Conservation (phyloP, 2,329 filamentous ascomycete genomes). For the Diaporthe eres region DNA sequence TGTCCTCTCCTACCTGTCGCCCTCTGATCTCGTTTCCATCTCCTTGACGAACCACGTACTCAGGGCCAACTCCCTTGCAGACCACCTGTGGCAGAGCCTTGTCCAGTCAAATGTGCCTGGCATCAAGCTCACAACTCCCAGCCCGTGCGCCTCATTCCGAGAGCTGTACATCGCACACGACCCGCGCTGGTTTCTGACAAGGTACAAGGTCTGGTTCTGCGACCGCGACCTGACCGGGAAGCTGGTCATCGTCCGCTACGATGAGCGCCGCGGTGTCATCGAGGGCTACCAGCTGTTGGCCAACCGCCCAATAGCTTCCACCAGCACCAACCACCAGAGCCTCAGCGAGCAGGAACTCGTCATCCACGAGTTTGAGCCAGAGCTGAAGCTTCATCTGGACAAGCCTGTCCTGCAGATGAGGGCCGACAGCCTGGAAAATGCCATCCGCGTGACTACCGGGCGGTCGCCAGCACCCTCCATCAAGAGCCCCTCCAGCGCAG, state of each 20-base stretch:
- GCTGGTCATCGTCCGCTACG: constrained; percentile 82
- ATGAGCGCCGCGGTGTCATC: constrained; percentile 80
- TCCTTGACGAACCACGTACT: constrained; percentile 75
- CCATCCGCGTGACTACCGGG: constrained; percentile 40
- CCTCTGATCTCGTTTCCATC: constrained; percentile 73
- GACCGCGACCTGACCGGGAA: constrained; percentile 81
- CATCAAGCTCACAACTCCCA: constrained; percentile 64
- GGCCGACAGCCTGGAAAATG: constrained; percentile 47
- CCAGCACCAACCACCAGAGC: constrained; percentile 64
- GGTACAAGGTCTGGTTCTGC: constrained; percentile 87
- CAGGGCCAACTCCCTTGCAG: constrained; percentile 70
- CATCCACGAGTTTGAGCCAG: constrained; percentile 80
- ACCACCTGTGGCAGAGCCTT: constrained; percentile 79
- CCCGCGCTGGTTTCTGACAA: constrained; percentile 86
- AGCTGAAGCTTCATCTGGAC: constrained; percentile 79
- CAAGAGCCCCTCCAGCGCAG: constrained; percentile 16
- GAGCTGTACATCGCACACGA: constrained; percentile 82
- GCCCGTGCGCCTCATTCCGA: constrained; percentile 75
- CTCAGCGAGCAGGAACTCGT: constrained; percentile 73
- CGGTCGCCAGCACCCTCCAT: not conserved
- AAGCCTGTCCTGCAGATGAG: constrained; percentile 75
- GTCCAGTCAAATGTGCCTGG: constrained; percentile 78
- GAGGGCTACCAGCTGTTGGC: constrained; percentile 85
- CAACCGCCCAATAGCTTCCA: constrained; percentile 56
- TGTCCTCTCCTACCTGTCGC: constrained; percentile 77